These are phyloP conservation scores for Protomyces pachydermus DNA, from an alignment of 1,139 yeast species.

Conservation along the genomic window DNA sequence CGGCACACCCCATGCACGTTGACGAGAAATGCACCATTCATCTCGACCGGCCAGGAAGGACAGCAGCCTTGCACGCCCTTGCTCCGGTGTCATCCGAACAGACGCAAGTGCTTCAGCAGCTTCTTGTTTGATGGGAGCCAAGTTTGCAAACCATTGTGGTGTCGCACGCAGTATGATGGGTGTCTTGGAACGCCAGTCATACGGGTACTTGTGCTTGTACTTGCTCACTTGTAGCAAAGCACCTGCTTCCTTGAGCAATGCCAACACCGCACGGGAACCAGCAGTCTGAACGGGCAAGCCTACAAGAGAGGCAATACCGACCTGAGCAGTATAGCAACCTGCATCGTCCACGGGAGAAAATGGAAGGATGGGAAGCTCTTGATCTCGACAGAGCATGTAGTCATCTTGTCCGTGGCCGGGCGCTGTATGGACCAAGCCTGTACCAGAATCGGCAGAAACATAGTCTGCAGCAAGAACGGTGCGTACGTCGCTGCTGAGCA, in stretches of 20 bases:
- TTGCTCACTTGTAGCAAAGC: conserved; percentile 49
- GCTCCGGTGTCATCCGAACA: conserved; percentile 67
- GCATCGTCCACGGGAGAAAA: conserved; percentile 72
- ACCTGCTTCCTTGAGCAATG: conserved; percentile 41
- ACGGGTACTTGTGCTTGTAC: conserved; percentile 82
- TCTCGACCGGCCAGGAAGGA: conserved; percentile 72
- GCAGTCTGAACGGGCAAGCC: conserved; percentile 59
- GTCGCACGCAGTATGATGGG: conserved; percentile 95
- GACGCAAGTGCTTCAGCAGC: conserved; percentile 57
- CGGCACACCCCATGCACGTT: conserved; percentile 98
- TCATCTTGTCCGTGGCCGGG: conserved; percentile 98
- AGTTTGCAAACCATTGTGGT: conserved; percentile 94
- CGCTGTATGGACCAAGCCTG: conserved; percentile 94
- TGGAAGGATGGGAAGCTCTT: conserved; percentile 48
- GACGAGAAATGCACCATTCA: conserved; percentile 98
- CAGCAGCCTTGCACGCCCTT: conserved; percentile 63
- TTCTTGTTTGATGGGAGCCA: conserved; percentile 60
- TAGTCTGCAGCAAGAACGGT: conserved; percentile 77
- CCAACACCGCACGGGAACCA: conserved; percentile 51
- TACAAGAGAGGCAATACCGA: conserved; percentile 47
- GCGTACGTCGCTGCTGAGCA: conserved; percentile 30
- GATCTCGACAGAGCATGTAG: conserved; percentile 55
- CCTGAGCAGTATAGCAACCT: conserved; percentile 58
- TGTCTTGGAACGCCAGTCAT: conserved; percentile 93
- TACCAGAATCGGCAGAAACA: conserved; percentile 77